These are phyloP conservation scores for Pseudocercospora fijiensis DNA, from an alignment of 2,329 filamentous ascomycete genomes.

Conservation along the genomic window DNA sequence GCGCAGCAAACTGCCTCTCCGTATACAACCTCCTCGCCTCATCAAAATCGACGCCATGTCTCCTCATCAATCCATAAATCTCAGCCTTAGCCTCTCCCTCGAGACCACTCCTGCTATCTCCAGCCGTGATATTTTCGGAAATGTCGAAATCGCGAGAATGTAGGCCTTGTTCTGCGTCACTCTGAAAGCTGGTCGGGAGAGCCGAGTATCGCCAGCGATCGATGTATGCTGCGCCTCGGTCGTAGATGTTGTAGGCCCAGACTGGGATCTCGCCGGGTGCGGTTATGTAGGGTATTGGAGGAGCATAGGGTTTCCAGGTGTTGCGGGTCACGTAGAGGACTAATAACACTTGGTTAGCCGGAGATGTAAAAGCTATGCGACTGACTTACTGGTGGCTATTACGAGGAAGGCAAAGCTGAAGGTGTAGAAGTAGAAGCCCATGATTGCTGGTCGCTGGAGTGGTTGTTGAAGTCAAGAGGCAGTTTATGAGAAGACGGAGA, in stretches of 20 bases:
- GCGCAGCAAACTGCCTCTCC: conserved; percentile 79
- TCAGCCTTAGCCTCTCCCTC: conserved; percentile 78
- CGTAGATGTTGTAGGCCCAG: conserved; percentile 53
- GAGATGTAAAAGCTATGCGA: background rate
- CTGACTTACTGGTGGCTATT: conserved; percentile 62
- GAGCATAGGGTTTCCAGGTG: conserved; percentile 71
- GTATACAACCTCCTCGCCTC: conserved; percentile 85
- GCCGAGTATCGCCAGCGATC: conserved; percentile 65
- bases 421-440: conserved; percentile 80
- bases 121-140: conserved; percentile 71
- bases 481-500: background rate
- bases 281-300: conserved; percentile 55
- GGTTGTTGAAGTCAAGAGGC: background rate
- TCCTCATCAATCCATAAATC: conserved; percentile 88
- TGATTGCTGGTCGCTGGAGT: conserved; percentile 41
- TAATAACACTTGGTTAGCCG: conserved; percentile 37
- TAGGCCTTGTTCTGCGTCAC: conserved; percentile 84
- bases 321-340: conserved; percentile 77
- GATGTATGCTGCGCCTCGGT: conserved; percentile 42
- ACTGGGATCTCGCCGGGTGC: conserved; percentile 50
- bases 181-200: conserved; percentile 70
- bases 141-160: conserved; percentile 83
- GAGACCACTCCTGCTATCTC: conserved; percentile 76
- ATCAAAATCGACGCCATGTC: conserved; percentile 77
- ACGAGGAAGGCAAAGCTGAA: conserved; percentile 70